phyloP scores from a whole-genome alignment of 208 protist genomes.

The Herpetomonas samuelpessoai region DNA sequence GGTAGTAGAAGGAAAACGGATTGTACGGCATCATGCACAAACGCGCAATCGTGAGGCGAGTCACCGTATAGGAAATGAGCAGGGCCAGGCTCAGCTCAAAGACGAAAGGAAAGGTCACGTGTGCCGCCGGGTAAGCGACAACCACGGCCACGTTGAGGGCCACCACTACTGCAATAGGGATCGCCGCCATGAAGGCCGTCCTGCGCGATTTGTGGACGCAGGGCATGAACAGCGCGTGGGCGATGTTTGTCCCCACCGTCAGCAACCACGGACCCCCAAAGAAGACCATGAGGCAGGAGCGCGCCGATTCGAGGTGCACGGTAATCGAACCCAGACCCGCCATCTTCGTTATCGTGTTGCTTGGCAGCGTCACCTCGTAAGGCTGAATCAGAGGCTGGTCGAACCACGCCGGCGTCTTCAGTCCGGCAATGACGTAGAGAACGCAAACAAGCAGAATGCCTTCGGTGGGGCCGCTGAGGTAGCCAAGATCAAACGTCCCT shows the following conservation, averaged over 20 bases:
- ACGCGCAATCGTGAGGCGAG: conserved; percentile 73
- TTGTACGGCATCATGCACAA: conserved; percentile 73
- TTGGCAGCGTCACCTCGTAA: conserved; percentile 25
- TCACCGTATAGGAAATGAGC: conserved; percentile 69
- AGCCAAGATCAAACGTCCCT: conserved; percentile 88
- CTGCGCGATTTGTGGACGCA: conserved; percentile 29
- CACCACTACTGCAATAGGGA: conserved; percentile 41
- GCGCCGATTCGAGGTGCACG: conserved; percentile 37
- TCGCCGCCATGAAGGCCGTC: conserved; percentile 28
- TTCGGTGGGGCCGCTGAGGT: conserved; percentile 88
- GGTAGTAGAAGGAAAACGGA: conserved; percentile 39
- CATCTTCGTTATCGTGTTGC: conserved; percentile 16
- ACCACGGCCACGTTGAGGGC: conserved; percentile 54
- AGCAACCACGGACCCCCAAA: conserved; percentile 29
- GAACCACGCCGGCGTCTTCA: conserved; percentile 52
- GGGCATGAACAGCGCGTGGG: conserved; percentile 32
- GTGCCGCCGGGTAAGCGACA: conserved; percentile 32
- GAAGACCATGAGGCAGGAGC: conserved; percentile 44
- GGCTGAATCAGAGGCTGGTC: conserved; percentile 28
- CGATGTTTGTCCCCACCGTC: conserved; percentile 59
- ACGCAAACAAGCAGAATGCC: conserved; percentile 70
- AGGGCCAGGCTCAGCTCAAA: conserved; percentile 81
- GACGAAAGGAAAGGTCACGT: conserved; percentile 48
- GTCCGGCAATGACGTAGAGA: conserved; percentile 53
- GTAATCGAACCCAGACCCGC: conserved; percentile 1